Evolutionary conservation across 2,329 filamentous ascomycete genomes (phyloP).

Genomic region (Claviceps humidiphila): DNA sequence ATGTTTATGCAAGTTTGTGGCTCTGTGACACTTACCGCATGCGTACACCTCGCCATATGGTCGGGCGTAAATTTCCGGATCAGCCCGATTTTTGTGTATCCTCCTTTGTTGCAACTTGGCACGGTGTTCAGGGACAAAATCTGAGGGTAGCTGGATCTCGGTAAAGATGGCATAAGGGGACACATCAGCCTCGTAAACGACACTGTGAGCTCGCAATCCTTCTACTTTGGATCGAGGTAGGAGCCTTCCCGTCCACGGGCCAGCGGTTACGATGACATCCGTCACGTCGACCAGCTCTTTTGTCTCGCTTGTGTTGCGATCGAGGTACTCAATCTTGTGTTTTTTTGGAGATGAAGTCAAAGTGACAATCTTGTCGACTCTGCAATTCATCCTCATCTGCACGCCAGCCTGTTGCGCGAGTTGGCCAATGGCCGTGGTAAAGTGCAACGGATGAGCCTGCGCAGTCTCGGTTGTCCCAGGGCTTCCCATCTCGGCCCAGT

Average conservation of each 20-base stretch:
- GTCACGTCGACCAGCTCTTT: conserved; percentile 31
- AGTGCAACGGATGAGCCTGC: conserved; percentile 85
- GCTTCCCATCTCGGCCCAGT: conserved; percentile 70
- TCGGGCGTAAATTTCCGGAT: conserved; percentile 87
- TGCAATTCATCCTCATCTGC: conserved; percentile 51
- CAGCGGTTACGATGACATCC: conserved; percentile 42
- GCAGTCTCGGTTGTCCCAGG: conserved; percentile 62
- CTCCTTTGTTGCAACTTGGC: conserved; percentile 34
- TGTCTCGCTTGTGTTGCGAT: conserved; percentile 27
- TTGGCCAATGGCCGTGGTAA: conserved; percentile 72
- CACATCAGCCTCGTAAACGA: conserved; percentile 51
- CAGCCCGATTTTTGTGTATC: conserved; percentile 48
- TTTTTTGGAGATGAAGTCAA: conserved; percentile 36
- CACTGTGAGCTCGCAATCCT: conserved; percentile 49
- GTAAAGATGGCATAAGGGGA: conserved; percentile 75
- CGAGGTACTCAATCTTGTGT: conserved; percentile 41
- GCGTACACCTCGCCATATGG: conserved; percentile 85
- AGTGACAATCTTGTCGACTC: conserved; percentile 54
- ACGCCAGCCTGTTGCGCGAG: conserved; percentile 59
- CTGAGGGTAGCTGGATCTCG: conserved; percentile 59
- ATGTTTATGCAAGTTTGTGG: not conserved
- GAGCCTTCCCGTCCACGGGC: conserved; percentile 49
- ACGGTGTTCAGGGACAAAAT: conserved; percentile 43
- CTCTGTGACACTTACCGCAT: conserved; percentile 48
- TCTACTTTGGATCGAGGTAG: conserved; percentile 45